Evolutionary conservation across 1,139 yeast genomes (phyloP).

Genomic region (Yamadazyma membranifaciens): DNA sequence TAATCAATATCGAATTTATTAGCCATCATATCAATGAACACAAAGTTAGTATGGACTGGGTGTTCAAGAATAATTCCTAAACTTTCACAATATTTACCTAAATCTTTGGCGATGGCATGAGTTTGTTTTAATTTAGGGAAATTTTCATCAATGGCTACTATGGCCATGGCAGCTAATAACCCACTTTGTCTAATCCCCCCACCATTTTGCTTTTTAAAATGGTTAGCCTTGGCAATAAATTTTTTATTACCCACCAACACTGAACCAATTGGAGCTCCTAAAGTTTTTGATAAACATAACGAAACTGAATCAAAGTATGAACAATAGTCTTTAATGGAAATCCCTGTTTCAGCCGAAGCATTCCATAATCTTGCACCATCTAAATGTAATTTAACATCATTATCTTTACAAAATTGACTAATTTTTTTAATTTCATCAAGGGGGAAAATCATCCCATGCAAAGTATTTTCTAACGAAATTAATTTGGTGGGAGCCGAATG

Average conservation of each 20-base stretch:
- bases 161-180: constrained; percentile 78
- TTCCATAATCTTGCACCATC: constrained; percentile 98
- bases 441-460: constrained; percentile 82
- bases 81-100: constrained; percentile 60
- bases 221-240: constrained; percentile 72
- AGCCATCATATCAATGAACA: constrained; percentile 65
- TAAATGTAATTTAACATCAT: constrained; percentile 69
- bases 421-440: constrained; percentile 75
- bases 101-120: constrained; percentile 65
- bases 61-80: constrained; percentile 52
- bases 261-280: constrained; percentile 95
- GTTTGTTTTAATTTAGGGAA: constrained; percentile 59
- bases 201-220: constrained; percentile 90
- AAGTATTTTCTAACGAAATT: constrained; percentile 82
- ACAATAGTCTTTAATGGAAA: constrained; percentile 71
- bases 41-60: constrained; percentile 87
- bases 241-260: constrained; percentile 69
- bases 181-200: constrained; percentile 96
- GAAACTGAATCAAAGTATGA: constrained; percentile 83
- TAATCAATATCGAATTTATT: constrained; percentile 60
- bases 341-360: constrained; percentile 74
- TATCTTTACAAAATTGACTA: constrained; percentile 64
- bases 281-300: constrained; percentile 82
- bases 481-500: constrained; percentile 89
- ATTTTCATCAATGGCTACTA: constrained; percentile 72